Conservation (phyloP, 495 filamentous ascomycete genomes). For the Talaromyces stipitatus region DNA sequence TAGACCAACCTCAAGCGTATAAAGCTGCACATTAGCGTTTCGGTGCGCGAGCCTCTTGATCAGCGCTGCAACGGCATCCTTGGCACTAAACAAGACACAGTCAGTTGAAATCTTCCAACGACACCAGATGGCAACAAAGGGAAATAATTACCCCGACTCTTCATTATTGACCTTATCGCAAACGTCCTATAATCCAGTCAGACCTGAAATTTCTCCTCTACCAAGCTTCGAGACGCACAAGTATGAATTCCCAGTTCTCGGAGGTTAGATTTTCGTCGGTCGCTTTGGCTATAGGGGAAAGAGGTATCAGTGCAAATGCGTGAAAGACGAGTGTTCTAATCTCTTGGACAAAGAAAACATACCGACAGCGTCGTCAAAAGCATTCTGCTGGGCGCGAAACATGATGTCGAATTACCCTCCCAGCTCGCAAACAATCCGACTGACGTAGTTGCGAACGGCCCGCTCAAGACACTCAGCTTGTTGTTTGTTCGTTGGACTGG, state of each 20-base stretch:
- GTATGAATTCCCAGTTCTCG: constrained; percentile 97
- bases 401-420: constrained; percentile 29
- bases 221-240: constrained; percentile 39
- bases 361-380: constrained; percentile 78
- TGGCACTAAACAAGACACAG: constrained; percentile 43
- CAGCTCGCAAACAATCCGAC: background rate
- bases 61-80: constrained; percentile 87
- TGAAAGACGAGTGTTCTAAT: background rate
- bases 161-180: constrained; percentile 78
- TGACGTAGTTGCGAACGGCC: background rate
- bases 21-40: constrained; percentile 98
- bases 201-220: background rate
- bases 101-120: constrained; percentile 11
- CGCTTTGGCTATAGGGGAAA: constrained; percentile 68
- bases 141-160: constrained; percentile 47
- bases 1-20: constrained; percentile 76
- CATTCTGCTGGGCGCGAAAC: constrained; percentile 76
- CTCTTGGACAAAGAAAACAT: constrained; percentile 25
- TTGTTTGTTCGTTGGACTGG: too few relatives aligned
- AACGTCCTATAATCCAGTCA: constrained; percentile 57
- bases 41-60: constrained; percentile 95
- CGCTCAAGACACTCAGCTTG: background rate
- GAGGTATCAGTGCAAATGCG: background rate
- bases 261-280: constrained; percentile 97
- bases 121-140: background rate